phyloP scores from a whole-genome alignment of 495 filamentous ascomycete species.

The Collariella sp. region DNA sequence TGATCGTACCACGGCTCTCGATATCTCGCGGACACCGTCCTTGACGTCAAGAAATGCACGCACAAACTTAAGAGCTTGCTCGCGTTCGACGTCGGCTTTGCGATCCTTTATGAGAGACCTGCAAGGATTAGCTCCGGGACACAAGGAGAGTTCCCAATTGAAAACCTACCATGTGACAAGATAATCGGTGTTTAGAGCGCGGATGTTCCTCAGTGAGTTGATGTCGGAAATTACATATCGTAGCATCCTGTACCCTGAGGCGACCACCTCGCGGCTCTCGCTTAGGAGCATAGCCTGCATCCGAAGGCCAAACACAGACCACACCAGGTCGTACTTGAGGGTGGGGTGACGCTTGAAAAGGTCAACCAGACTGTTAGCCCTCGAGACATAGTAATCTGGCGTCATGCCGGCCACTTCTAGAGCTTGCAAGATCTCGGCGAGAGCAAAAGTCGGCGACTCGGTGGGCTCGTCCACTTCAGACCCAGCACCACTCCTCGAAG shows the following conservation, averaged over 20 bases:
- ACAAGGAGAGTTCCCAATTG: background rate
- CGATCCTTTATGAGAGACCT: constrained; percentile 87
- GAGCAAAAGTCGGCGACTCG: constrained; percentile 83
- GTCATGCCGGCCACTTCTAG: constrained; percentile 79
- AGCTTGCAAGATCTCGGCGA: constrained; percentile 79
- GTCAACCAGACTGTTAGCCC: constrained; percentile 83
- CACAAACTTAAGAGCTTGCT: constrained; percentile 95
- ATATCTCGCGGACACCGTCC: constrained; percentile 81
- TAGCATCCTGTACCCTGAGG: constrained; percentile 85
- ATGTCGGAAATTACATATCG: constrained; percentile 91
- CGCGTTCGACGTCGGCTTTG: constrained; percentile 90
- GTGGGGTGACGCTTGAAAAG: constrained; percentile 89
- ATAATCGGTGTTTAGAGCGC: constrained; percentile 80
- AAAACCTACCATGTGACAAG: constrained; percentile 62
- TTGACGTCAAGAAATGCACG: constrained; percentile 94
- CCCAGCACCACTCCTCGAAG: constrained; percentile 40
- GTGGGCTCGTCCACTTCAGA: constrained; percentile 60
- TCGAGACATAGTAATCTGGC: constrained; percentile 88
- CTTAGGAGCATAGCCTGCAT: constrained; percentile 93
- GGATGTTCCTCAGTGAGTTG: constrained; percentile 78
- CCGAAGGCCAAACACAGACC: constrained; percentile 85
- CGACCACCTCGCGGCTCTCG: constrained; percentile 90
- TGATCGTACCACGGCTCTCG: constrained; percentile 72
- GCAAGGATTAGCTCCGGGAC: background rate
- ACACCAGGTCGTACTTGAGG: constrained; percentile 89